Conservation (phyloP, 2,329 filamentous ascomycete genomes). For the Ceratocystis cacaofunesta region DNA sequence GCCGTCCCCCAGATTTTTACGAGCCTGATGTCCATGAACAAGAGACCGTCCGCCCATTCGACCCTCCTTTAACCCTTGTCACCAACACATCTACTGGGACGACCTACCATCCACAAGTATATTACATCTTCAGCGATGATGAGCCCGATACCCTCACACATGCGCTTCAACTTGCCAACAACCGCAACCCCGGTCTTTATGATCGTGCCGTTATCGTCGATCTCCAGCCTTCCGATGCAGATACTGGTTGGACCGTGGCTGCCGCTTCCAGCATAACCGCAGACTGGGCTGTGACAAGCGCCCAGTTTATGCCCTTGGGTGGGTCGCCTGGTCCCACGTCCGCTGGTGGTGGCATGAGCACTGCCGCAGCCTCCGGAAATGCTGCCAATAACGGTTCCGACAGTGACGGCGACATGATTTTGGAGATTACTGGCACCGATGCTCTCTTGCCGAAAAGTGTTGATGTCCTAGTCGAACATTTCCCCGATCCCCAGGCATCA, state of each 20-base stretch:
- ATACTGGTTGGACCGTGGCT: conserved; percentile 39
- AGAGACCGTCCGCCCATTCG: conserved; percentile 8
- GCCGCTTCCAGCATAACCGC: conserved; percentile 58
- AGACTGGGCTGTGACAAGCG: conserved; percentile 49
- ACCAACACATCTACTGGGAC: conserved; percentile 59
- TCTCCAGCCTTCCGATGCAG: conserved; percentile 28
- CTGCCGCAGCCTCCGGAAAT: conserved; percentile 7
- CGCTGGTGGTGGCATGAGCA: conserved; percentile 31
- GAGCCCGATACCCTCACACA: conserved; percentile 59
- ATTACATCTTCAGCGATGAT: conserved; percentile 90
- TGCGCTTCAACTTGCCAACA: conserved; percentile 34
- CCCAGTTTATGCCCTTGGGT: conserved; percentile 32
- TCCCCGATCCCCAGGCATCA: conserved; percentile 8
- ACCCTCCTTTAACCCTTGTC: conserved; percentile 58
- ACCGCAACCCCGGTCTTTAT: conserved; percentile 18
- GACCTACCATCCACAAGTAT: conserved; percentile 64
- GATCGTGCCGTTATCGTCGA: conserved; percentile 42
- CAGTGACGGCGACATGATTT: conserved; percentile 8
- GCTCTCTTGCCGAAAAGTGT: not conserved
- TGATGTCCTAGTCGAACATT: not conserved
- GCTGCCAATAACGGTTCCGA: not conserved
- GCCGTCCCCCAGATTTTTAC: not conserved
- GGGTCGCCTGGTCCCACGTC: conserved; percentile 27
- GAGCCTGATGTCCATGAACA: not conserved
- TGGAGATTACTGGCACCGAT: conserved; percentile 12